Evolutionary conservation across 148 eudicot genomes (phyloP).

Genomic region (Vaccinium corymbosum): DNA sequence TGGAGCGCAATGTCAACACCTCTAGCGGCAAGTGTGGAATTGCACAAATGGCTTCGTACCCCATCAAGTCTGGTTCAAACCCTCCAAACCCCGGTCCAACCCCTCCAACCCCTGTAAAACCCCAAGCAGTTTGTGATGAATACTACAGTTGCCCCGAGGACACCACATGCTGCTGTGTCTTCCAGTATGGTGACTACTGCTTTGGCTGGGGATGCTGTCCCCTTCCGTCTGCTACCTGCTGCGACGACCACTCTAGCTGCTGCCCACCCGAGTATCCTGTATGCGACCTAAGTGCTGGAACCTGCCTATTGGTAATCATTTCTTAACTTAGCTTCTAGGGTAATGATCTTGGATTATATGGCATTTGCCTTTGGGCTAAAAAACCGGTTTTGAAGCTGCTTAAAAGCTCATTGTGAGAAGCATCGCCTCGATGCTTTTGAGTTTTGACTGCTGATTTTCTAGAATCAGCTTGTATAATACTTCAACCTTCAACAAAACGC

Average conservation of each 20-base stretch:
- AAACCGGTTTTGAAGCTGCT: neutral
- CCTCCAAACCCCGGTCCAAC: conserved; percentile 85
- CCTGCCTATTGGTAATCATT: conserved; percentile 57
- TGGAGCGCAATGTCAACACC: conserved; percentile 53
- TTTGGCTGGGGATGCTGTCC: conserved; percentile 94
- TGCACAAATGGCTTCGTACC: conserved; percentile 73
- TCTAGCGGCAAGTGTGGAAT: conserved; percentile 80
- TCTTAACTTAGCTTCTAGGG: neutral
- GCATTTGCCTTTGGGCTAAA: neutral
- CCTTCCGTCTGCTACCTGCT: conserved; percentile 69
- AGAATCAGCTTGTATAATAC: neutral
- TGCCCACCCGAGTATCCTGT: conserved; percentile 85
- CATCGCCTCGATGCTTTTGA: neutral
- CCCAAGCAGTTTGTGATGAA: conserved; percentile 44
- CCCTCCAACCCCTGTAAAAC: conserved; percentile 65
- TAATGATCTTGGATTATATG: neutral
- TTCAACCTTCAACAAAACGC: neutral
- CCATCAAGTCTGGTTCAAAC: conserved; percentile 60
- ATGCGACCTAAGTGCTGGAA: conserved; percentile 50
- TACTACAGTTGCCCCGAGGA: conserved; percentile 55
- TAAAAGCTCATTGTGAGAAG: neutral
- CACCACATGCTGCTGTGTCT: conserved; percentile 78
- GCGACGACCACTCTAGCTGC: conserved; percentile 73
- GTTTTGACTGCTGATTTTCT: neutral
- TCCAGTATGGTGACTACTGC: conserved; percentile 55